Evolutionary conservation across 1,139 yeast genomes (phyloP).

Genomic region (Casaregolazyma suthepensis): DNA sequence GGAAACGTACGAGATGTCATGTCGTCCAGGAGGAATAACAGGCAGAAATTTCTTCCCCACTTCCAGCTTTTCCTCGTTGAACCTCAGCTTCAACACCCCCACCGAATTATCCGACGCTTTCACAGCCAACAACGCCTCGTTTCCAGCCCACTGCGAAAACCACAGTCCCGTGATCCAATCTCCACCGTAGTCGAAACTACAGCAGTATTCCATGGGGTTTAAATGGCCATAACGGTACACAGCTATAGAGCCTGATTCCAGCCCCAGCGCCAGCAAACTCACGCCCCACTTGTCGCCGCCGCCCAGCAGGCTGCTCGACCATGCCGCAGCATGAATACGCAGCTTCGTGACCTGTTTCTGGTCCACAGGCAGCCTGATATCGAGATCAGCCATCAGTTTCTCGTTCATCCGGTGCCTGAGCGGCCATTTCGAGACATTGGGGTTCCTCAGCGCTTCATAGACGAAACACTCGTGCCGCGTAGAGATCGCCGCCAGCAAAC

Average conservation of each 20-base stretch:
- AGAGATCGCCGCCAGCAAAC: slow-evolving; percentile 18
- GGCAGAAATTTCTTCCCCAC: background rate
- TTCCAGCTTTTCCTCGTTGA: background rate
- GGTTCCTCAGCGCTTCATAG: slow-evolving; percentile 18
- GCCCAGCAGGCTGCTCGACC: slow-evolving; percentile 10
- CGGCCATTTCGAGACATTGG: slow-evolving; percentile 18
- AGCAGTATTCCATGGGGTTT: slow-evolving; percentile 5
- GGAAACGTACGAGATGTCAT: background rate
- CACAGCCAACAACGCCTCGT: slow-evolving; percentile 5
- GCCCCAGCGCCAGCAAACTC: slow-evolving; percentile 19
- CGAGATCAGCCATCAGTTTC: slow-evolving; percentile 13
- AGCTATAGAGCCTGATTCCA: slow-evolving; percentile 17
- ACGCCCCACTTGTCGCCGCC: slow-evolving; percentile 19
- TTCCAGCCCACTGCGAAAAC: slow-evolving; percentile 14
- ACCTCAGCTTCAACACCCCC: background rate
- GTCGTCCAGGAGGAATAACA: background rate
- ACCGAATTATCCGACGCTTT: slow-evolving; percentile 1
- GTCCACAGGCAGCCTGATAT: slow-evolving; percentile 1
- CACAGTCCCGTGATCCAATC: slow-evolving; percentile 15
- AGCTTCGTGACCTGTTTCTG: background rate
- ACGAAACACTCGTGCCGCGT: slow-evolving; percentile 19
- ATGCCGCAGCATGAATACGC: slow-evolving; percentile 8
- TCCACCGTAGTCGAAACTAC: slow-evolving; percentile 1
- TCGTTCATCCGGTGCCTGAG: slow-evolving; percentile 12
- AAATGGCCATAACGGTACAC: slow-evolving; percentile 15